Conservation (phyloP, 768 basidiomycete genomes). For the Grammothele lineata region DNA sequence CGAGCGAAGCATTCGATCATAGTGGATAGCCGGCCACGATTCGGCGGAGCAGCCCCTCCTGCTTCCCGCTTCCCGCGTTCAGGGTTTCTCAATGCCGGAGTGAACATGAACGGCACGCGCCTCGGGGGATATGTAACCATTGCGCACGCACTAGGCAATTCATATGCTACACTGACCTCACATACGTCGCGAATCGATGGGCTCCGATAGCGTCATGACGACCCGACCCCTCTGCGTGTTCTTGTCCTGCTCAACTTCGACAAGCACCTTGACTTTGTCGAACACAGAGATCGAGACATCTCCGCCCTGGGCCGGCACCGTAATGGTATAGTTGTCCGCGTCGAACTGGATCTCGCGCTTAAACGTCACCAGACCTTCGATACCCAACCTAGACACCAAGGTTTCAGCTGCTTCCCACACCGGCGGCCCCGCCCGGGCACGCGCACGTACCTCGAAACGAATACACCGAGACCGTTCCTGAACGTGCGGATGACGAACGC, state of each 20-base stretch:
- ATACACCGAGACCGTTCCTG: constrained; percentile 94
- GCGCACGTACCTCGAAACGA: constrained; percentile 78
- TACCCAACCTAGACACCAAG: constrained; percentile 59
- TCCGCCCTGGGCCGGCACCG: constrained; percentile 45
- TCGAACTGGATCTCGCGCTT: constrained; percentile 88
- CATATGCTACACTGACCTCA: constrained; percentile 23
- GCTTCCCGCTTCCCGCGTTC: constrained; percentile 11
- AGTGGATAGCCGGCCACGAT: constrained; percentile 5
- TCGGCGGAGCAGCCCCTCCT: constrained; percentile 1
- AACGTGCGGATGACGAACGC: constrained; percentile 94
- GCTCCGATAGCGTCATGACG: constrained; percentile 72
- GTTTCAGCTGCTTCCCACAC: constrained; percentile 3
- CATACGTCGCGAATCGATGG: constrained; percentile 50
- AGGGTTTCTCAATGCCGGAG: constrained; percentile 5
- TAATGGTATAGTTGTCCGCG: constrained; percentile 83
- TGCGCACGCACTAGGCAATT: constrained; percentile 9
- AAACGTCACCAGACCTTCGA: constrained; percentile 94
- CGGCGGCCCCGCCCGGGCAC: background rate
- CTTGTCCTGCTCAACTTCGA: constrained; percentile 91
- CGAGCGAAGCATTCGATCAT: constrained; percentile 10
- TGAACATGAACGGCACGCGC: constrained; percentile 6
- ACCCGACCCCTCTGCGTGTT: constrained; percentile 90
- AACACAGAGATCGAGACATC: constrained; percentile 79
- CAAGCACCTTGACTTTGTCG: constrained; percentile 87
- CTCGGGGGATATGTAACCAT: constrained; percentile 1